Evolutionary conservation across 1,284 basidiomycete species (phyloP).

Genomic region (Neolentinus lepideus): DNA sequence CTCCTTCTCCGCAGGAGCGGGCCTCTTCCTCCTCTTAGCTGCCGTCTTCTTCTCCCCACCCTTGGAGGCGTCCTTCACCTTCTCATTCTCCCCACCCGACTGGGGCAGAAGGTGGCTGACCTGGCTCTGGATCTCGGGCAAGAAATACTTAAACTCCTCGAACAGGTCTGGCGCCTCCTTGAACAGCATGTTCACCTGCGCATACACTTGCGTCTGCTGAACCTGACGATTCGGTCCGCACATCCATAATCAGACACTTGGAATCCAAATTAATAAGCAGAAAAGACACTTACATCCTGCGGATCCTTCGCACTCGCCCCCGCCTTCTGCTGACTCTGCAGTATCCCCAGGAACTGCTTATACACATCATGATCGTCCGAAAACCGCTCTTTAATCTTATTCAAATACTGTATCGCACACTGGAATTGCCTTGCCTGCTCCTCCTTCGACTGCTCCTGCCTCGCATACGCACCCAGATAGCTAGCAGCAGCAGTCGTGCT

Average conservation of each 20-base stretch:
- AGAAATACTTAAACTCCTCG: slow-evolving; percentile 94
- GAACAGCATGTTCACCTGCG: slow-evolving; percentile 91
- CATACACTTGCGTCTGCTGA: slow-evolving; percentile 71
- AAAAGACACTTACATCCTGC: slow-evolving; percentile 64
- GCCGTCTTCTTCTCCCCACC: slow-evolving; percentile 33
- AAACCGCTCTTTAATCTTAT: slow-evolving; percentile 97
- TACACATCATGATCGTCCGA: slow-evolving; percentile 92
- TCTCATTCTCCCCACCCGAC: slow-evolving; percentile 25
- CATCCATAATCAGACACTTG: not conserved
- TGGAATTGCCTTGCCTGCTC: slow-evolving; percentile 78
- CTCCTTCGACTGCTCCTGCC: slow-evolving; percentile 22
- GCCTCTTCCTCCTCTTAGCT: slow-evolving; percentile 45
- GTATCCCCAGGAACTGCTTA: slow-evolving; percentile 96
- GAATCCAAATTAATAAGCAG: slow-evolving; percentile 2
- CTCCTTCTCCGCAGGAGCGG: slow-evolving; percentile 46
- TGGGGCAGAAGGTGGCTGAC: slow-evolving; percentile 22
- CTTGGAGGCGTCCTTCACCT: slow-evolving; percentile 27
- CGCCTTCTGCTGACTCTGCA: slow-evolving; percentile 97
- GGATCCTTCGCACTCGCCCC: slow-evolving; percentile 57
- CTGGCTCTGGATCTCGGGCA: slow-evolving; percentile 62
- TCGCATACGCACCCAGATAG: slow-evolving; percentile 13
- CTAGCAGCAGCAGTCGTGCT: slow-evolving; percentile 13
- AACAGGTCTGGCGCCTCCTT: slow-evolving; percentile 89
- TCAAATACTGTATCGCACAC: slow-evolving; percentile 96
- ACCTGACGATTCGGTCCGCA: too few species aligned